A percentile compares a stretch with the other conserved stretches of the same genome.
Evolutionary conservation across 1,284 basidiomycete genomes (phyloP).

Genomic region (Mycosarcoma maydis): DNA sequence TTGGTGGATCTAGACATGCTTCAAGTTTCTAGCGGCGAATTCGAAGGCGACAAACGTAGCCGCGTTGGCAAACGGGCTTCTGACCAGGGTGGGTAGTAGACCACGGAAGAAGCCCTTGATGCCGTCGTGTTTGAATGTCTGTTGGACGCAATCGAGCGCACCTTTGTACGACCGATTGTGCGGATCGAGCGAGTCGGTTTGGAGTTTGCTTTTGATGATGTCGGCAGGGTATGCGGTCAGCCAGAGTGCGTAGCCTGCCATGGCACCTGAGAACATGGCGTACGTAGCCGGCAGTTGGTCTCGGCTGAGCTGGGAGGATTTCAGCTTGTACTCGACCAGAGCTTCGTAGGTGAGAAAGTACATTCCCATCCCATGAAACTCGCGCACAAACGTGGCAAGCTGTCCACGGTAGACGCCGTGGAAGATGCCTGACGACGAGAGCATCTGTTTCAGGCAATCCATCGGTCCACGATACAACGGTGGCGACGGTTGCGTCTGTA

Average conservation of each 20-base stretch:
- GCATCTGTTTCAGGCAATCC: constrained; percentile 42
- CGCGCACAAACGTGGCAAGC: constrained; percentile 85
- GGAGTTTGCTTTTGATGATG: constrained; percentile 93
- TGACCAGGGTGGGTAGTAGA: constrained; percentile 86
- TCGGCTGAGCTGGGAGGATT: constrained; percentile 59
- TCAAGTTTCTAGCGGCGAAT: constrained; percentile 38
- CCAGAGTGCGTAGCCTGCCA: constrained; percentile 49
- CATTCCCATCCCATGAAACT: constrained; percentile 70
- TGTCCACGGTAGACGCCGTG: constrained; percentile 89
- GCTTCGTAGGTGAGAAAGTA: constrained; percentile 90
- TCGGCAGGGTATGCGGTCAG: constrained; percentile 86
- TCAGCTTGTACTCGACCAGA: constrained; percentile 81
- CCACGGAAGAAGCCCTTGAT: constrained; percentile 87
- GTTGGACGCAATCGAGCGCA: constrained; percentile 81
- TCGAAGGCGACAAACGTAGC: constrained; percentile 66
- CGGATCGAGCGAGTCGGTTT: constrained; percentile 78
- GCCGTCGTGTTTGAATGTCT: constrained; percentile 84
- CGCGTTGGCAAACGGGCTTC: constrained; percentile 68
- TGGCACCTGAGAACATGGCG: constrained; percentile 61
- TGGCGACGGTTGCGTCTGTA: constrained; percentile 63
- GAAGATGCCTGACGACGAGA: constrained; percentile 3
- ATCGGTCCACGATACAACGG: constrained; percentile 67
- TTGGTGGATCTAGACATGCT: constrained; percentile 11
- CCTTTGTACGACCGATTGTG: constrained; percentile 77
- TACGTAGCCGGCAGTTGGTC: constrained; percentile 48